phyloP scores from a whole-genome alignment of 1,139 yeast species.

The Meyerozyma sp. region DNA sequence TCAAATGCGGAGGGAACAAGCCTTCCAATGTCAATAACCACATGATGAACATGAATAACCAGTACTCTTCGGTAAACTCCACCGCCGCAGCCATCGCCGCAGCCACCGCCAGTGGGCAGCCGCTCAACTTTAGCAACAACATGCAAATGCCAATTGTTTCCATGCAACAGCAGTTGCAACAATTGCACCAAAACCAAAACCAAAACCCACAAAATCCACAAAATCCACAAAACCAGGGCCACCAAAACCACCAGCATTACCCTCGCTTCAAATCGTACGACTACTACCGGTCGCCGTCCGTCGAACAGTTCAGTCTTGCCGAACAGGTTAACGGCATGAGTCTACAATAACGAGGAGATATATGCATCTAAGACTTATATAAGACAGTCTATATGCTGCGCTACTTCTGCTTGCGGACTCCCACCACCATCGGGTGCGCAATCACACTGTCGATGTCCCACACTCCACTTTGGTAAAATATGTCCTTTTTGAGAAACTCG shows the following conservation, averaged over 20 bases:
- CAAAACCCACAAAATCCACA: background rate
- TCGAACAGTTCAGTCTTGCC: background rate
- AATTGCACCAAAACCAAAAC: background rate
- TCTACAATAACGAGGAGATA: background rate
- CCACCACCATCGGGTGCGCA: constrained; percentile 40
- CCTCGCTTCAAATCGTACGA: background rate
- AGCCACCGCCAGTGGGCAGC: constrained; percentile 51
- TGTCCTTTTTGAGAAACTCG: constrained; percentile 58
- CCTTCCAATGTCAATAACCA: constrained; percentile 34
- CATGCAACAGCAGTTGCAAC: background rate
- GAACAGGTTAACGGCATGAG: background rate
- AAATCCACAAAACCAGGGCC: background rate
- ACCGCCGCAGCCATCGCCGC: constrained; percentile 49
- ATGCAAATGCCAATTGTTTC: background rate
- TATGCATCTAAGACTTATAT: too few species aligned
- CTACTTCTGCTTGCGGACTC: too few species aligned
- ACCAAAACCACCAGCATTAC: background rate
- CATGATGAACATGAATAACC: constrained; percentile 6
- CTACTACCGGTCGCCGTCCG: background rate
- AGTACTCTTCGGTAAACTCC: constrained; percentile 34
- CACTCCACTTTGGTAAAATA: constrained; percentile 59
- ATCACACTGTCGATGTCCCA: constrained; percentile 70
- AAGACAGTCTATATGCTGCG: too few species aligned
- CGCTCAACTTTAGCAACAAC: constrained; percentile 28
- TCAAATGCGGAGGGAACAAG: constrained; percentile 83